A percentile compares a stretch with the other conserved stretches of the same genome.
Conservation (phyloP, 805 yeast species). For the Candida parachauliodes region DNA sequence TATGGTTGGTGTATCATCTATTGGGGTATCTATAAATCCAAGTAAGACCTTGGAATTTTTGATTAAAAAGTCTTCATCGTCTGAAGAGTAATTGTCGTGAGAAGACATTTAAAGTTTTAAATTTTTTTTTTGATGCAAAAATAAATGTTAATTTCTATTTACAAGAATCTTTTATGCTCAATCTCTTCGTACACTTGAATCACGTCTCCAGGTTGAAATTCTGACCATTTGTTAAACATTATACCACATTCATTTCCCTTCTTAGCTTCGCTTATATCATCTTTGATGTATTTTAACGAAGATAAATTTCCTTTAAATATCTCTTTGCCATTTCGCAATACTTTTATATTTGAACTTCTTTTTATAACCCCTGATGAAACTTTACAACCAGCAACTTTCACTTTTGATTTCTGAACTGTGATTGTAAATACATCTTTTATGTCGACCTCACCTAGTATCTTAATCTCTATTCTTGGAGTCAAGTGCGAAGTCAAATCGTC, state of each 20-base stretch:
- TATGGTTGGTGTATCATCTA: constrained; percentile 39
- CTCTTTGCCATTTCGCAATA: constrained; percentile 48
- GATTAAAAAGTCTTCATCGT: constrained; percentile 41
- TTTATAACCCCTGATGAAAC: constrained; percentile 66
- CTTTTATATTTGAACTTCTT: constrained; percentile 55
- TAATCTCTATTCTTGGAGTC: constrained; percentile 63
- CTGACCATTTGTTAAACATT: constrained; percentile 63
- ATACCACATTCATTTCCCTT: constrained; percentile 93
- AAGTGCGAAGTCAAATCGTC: constrained; percentile 55
- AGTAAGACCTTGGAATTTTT: constrained; percentile 44
- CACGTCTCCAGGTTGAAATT: constrained; percentile 69
- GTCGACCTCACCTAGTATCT: constrained; percentile 62
- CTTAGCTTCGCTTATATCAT: constrained; percentile 69
- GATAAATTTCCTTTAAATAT: constrained; percentile 58
- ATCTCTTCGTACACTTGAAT: constrained; percentile 72
- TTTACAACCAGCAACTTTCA: constrained; percentile 83
- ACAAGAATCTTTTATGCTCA: constrained; percentile 35
- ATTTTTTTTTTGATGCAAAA: no score
- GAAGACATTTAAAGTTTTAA: no score
- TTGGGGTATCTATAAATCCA: constrained; percentile 62
- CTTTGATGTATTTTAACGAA: constrained; percentile 77
- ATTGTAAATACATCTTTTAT: constrained; percentile 72
- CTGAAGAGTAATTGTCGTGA: constrained; percentile 51
- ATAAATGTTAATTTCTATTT: constrained; percentile 9
- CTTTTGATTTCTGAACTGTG: constrained; percentile 51